A percentile compares a stretch with the other conserved stretches of the same genome.
Evolutionary conservation across 495 filamentous ascomycete genomes (phyloP).

Genomic region (Penicillium lagena): DNA sequence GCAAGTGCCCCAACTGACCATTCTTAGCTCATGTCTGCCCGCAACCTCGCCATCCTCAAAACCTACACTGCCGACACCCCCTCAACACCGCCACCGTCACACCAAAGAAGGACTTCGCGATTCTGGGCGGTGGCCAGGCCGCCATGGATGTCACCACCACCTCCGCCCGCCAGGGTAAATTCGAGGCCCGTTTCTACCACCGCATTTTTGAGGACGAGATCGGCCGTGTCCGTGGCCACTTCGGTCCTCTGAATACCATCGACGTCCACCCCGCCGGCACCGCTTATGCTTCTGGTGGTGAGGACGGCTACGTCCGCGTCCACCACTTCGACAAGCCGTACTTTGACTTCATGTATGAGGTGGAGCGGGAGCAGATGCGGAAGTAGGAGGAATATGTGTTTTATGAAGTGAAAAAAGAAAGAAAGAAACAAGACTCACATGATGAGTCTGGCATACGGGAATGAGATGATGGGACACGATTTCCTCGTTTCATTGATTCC

Average conservation of each 20-base stretch:
- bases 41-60: slow-evolving; percentile 86
- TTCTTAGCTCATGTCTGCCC: slow-evolving; percentile 65
- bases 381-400: slow-evolving; percentile 35
- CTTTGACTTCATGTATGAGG: slow-evolving; percentile 98
- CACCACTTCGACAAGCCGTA: slow-evolving; percentile 98
- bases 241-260: slow-evolving; percentile 87
- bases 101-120: slow-evolving; percentile 91
- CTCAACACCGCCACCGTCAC: slow-evolving; percentile 93
- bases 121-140: slow-evolving; percentile 94
- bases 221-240: slow-evolving; percentile 91
- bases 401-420: slow-evolving; percentile 32
- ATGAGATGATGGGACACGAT: slow-evolving; percentile 33
- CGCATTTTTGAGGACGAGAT: slow-evolving; percentile 99
- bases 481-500: slow-evolving; percentile 38
- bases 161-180: slow-evolving; percentile 88
- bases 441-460: slow-evolving; percentile 21
- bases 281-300: slow-evolving; percentile 87
- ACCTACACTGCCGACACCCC: slow-evolving; percentile 87
- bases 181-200: slow-evolving; percentile 98
- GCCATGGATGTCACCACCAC: slow-evolving; percentile 99
- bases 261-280: slow-evolving; percentile 85
- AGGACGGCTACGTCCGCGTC: slow-evolving; percentile 97
- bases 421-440: slow-evolving; percentile 17
- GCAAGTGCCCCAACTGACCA: slow-evolving; percentile 2
- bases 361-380: slow-evolving; percentile 65